Conservation (phyloP, 176 grass and related monocot genomes). For the Avena insularis region DNA sequence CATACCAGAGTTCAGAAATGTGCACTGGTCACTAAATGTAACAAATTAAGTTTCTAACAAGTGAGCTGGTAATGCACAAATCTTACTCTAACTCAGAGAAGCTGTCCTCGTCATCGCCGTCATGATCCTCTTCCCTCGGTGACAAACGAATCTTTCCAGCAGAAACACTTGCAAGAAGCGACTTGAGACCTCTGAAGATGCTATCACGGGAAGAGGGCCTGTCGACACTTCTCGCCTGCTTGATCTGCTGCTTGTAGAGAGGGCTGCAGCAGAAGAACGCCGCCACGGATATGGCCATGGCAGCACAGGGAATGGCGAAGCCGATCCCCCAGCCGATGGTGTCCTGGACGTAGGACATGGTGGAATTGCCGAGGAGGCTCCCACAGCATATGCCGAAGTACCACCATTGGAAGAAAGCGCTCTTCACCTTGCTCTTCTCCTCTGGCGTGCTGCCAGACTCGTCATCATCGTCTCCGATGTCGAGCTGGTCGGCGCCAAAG, state of each 20-base stretch:
- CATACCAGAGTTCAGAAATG: background rate
- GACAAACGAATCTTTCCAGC: constrained; percentile 41
- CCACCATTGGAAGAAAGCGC: constrained; percentile 94
- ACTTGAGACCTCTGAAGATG: constrained; percentile 54
- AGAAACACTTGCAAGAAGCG: constrained; percentile 6
- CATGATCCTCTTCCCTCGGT: constrained; percentile 36
- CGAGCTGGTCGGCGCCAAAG: constrained; percentile 91
- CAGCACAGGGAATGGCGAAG: constrained; percentile 72
- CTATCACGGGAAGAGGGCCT: background rate
- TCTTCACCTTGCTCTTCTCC: constrained; percentile 68
- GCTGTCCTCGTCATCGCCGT: constrained; percentile 41
- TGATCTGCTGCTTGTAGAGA: constrained; percentile 59
- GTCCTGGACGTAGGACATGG: constrained; percentile 86
- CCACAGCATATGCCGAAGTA: constrained; percentile 95
- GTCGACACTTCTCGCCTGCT: constrained; percentile 25
- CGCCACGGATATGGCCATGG: constrained; percentile 70
- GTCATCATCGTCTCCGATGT: constrained; percentile 45
- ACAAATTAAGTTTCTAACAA: background rate
- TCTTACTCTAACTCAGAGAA: constrained; percentile 69
- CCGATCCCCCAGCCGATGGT: constrained; percentile 79
- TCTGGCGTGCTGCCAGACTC: constrained; percentile 25
- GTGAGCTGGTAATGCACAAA: background rate
- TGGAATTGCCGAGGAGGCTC: constrained; percentile 83
- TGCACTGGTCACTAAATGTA: background rate
- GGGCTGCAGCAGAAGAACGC: constrained; percentile 64